phyloP scores from a whole-genome alignment of 2,329 filamentous ascomycete species.

The Fusarium brevicatenulatum region DNA sequence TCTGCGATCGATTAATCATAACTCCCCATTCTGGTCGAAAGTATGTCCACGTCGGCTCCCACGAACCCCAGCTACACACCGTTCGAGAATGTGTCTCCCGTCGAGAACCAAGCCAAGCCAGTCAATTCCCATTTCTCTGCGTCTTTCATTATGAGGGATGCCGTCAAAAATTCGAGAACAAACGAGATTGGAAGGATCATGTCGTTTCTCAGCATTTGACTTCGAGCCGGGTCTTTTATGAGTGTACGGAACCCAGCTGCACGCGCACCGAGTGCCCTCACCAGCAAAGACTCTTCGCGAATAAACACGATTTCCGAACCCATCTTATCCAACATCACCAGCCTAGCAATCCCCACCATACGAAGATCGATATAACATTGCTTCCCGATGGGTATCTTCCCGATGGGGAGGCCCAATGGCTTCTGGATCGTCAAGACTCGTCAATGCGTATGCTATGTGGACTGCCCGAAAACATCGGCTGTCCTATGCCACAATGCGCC shows the following conservation, averaged over 20 bases:
- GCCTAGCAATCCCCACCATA: rapidly evolving
- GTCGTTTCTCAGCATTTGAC: rapidly evolving
- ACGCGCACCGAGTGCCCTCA: too few relatives aligned
- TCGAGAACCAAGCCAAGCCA: rapidly evolving
- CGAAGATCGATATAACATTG: rapidly evolving
- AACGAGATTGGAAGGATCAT: rapidly evolving
- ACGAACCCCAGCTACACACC: rapidly evolving
- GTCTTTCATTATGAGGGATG: neutral
- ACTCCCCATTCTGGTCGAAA: too few relatives aligned
- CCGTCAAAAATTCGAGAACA: rapidly evolving
- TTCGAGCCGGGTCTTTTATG: rapidly evolving
- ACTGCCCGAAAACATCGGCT: rapidly evolving
- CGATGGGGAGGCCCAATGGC: rapidly evolving
- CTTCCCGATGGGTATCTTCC: too few relatives aligned
- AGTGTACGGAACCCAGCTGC: rapidly evolving
- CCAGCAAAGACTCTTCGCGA: neutral
- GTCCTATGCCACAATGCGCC: neutral
- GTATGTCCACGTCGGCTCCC: neutral
- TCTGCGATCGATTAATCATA: too few relatives aligned
- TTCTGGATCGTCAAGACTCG: rapidly evolving
- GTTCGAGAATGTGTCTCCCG: rapidly evolving
- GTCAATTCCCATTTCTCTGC: rapidly evolving
- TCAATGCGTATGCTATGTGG: rapidly evolving
- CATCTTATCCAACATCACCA: rapidly evolving
- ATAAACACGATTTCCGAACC: neutral